Conservation (phyloP, 108 stramenopile species). For the Epithemia pelagica region DNA sequence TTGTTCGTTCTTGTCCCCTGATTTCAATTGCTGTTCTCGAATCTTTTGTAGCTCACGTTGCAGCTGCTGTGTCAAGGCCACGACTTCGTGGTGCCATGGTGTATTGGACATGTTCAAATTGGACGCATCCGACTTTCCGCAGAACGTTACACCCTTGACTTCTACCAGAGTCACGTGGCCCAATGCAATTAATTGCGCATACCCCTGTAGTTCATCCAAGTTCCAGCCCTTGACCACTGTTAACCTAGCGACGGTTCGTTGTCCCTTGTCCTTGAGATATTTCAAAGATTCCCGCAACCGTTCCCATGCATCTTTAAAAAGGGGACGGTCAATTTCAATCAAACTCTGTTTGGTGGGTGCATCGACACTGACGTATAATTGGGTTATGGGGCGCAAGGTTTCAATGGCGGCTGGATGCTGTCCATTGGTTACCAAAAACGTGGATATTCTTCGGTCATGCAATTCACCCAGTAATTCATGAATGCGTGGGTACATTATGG, state of each 20-base stretch:
- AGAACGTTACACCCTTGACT: conserved; percentile 96
- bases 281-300: conserved; percentile 67
- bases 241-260: conserved; percentile 92
- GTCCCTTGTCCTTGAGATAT: conserved; percentile 75
- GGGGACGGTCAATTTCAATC: conserved; percentile 88
- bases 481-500: conserved; percentile 96
- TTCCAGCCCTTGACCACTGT: conserved; percentile 97
- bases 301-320: conserved; percentile 95
- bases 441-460: conserved; percentile 83
- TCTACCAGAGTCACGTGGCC: conserved; percentile 89
- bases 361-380: conserved; percentile 92
- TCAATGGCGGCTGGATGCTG: conserved; percentile 92
- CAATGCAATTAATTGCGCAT: conserved; percentile 84
- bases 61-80: conserved; percentile 56
- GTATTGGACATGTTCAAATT: conserved; percentile 94
- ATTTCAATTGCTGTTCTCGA: conserved; percentile 9
- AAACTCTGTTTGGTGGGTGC: conserved; percentile 89
- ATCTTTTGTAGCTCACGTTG: conserved; percentile 51
- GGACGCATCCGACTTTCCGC: conserved; percentile 92
- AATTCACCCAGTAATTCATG: conserved; percentile 85
- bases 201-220: conserved; percentile 84
- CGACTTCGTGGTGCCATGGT: conserved; percentile 94
- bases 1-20: conserved; percentile 35
- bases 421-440: conserved; percentile 95
- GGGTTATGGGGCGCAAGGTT: conserved; percentile 87